Base-by-base conservation (phyloP, 1,139 yeast genomes). In the Yamadazyma atlantica region DNA sequence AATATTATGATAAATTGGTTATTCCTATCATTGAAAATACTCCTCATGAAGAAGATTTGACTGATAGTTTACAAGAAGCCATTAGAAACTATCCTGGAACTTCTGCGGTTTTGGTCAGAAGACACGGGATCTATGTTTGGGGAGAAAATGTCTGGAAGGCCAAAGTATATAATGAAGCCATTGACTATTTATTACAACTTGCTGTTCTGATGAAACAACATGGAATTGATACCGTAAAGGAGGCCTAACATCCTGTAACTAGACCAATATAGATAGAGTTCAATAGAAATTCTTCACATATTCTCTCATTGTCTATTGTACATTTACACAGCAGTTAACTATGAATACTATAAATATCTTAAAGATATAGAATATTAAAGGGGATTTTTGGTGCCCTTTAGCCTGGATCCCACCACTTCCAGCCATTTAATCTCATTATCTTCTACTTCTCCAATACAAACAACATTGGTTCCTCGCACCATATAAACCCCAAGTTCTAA, bases 91-190 rank as follows among this genome's bases (percentile, higher is more conserved):
- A 87, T 49, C 96, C 97, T 1, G 74, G 78, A 0, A 68, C 95
- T 2, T 77, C 89, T 6, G 97, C 97, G 0, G 90, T 90, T 1
- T 69, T 90, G 40, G 97, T 90, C 6, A 77, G 96, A 60, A 74
- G 96, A 56, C 98, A 90, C 54, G 98, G 98, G 1, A 83, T 90
- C 30, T 90, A 84, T 55, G 96, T 89, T 12, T 90, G 97, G 97
- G 97, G 97, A 17, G 89, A 85, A 50, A 80, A 77, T 18, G 87
- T 88, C 10, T 85, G 95, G 87, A 88, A 89, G 61, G 96, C 97
- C 35, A 90, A 90, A 64, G 79, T 90, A 13, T 84, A 85, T 59
- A 88, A 89, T 57, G 97, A 92, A 61, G 95, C 97, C 24, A 79
- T 90, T 48, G 97, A 90, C 56, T 90, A 90, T 57, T 65, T 92